Base-by-base conservation (phyloP, 495 filamentous ascomycete species). In the Aspergillus coremiiformis region DNA sequence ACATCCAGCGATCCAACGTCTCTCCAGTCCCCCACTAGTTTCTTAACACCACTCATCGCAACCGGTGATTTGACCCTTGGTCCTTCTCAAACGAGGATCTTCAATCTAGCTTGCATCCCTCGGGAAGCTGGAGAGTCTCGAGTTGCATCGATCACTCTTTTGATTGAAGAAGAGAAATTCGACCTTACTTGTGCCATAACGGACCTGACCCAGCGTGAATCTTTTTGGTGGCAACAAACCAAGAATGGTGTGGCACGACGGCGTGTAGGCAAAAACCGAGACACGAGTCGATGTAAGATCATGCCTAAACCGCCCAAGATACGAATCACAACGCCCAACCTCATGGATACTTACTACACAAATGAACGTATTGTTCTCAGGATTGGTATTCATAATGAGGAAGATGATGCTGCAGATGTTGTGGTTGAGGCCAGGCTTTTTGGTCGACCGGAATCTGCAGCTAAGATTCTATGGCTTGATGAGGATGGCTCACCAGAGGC, bases 291-390 rank as follows among this genome's bases (percentile, higher is more conserved):
- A 14, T 55, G 76, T 85, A 86, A 78, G 42, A 82, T 97, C 29
- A 74, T 89, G 50, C 93, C 92, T 4, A 86, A 93, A 61, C 93
- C 93, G 35, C 93, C 93, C 0, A 97, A 96, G 64, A 84, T 99
- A 68, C 81, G 86, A 53, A 78, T 97, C 29, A 75, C 71, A 22
- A 66, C 86, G 19, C 70, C 77, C 2, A 76, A 80, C 41, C 67
- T 85, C 41, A 72, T 73, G 49, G 73, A 80, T 20, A 81, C 85
- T 27, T 94, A 93, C 66, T 97, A 95, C 60, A 84, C 84, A 2
- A 84, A 92, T 60, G 93, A 99, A 67, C 61, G 68, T 1, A 76
- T 96, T 35, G 59, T 60, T 8, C 66, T 97, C 39, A 70, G 75
- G 14, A 74, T 97, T 32, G 77, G 84, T 23, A 70, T 96, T 15